Percentiles rank a stretch among this genome's conserved stretches.
Evolutionary conservation across 352 stramenopile species (phyloP).

Genomic region (Pythium grandisporangium): DNA sequence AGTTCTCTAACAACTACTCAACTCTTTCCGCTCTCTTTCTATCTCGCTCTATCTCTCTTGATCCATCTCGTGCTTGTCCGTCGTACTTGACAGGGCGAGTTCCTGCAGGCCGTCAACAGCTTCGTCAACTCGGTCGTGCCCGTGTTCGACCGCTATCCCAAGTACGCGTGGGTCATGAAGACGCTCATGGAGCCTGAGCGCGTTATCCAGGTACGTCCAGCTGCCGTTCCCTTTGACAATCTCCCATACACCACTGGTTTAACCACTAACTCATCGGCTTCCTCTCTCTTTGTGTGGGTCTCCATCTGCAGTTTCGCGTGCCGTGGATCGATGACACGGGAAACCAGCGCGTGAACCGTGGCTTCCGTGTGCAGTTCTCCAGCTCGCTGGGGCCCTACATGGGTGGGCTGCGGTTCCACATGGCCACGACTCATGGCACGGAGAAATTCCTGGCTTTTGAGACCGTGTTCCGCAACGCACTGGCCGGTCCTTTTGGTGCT

Average conservation of each 20-base stretch:
- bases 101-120: slow-evolving; percentile 62
- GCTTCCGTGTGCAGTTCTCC: slow-evolving; percentile 97
- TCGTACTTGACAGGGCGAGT: slow-evolving; percentile 12
- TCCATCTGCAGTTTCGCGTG: slow-evolving; percentile 86
- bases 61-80: no score
- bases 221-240: no score
- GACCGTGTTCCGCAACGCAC: slow-evolving; percentile 94
- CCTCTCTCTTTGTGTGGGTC: not conserved
- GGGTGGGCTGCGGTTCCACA: slow-evolving; percentile 93
- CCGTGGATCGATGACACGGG: slow-evolving; percentile 96
- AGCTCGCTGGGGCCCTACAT: slow-evolving; percentile 90
- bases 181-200: slow-evolving; percentile 95
- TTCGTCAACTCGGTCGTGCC: slow-evolving; percentile 81
- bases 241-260: not conserved
- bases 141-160: slow-evolving; percentile 82
- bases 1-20: no score
- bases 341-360: slow-evolving; percentile 93
- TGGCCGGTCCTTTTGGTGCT: slow-evolving; percentile 72
- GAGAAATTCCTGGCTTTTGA: slow-evolving; percentile 93
- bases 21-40: no score
- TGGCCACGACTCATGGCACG: slow-evolving; percentile 82
- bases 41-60: no score
- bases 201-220: slow-evolving; percentile 49
- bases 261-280: not conserved
- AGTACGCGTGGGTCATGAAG: slow-evolving; percentile 89